Evolutionary conservation across 208 protist genomes (phyloP), one percentile per base, ranked within the genome.

Genomic region (Trypanosoma brucei): DNA sequence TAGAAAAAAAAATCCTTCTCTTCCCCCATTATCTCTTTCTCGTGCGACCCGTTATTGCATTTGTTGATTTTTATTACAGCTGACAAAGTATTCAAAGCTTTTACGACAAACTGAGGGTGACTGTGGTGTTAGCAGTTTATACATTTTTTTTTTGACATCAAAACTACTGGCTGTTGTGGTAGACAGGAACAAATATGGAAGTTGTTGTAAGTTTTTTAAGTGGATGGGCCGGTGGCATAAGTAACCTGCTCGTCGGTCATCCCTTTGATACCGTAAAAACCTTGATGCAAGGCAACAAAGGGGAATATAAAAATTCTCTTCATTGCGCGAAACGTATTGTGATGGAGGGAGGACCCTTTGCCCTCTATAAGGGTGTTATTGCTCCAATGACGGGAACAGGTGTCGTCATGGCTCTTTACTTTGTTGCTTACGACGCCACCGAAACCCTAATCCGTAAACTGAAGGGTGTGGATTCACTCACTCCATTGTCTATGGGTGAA

Each of bases 241-340:
- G 50, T 7, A 59, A 59, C 37, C 53, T 75, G 4, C 36, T 79
- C 3, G 72, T 72, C 11, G 72, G 68, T 31, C 68, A 81, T 59
- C 80, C 80, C 31, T 78, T 83, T 45, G 80, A 86, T 67, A 83
- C 80, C 8, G 68, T 86, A 22, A 86, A 86, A 54, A 79, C 74
- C 7, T 56, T 78, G 2, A 66, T 83, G 74, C 80, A 86, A 53
- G 50, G 70, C 55, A 62, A 48, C 30, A 61, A 52, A n/a, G 55
- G 55, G 0, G 22, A 39, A 36, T 71, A 70, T 61, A 31, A 7
- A 13, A 68, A 49, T 44, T 50, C 57, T n/a, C 4, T 65, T 4
- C 44, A 60, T 38, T 75, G 62, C 30, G 52, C 51, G 30, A n/a
- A 6, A n/a, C 33, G 30, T 6, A 45, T 79, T 39, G 33, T 69